phyloP scores from a whole-genome alignment of 768 basidiomycete genomes.

The Tubosaeta sp. region DNA sequence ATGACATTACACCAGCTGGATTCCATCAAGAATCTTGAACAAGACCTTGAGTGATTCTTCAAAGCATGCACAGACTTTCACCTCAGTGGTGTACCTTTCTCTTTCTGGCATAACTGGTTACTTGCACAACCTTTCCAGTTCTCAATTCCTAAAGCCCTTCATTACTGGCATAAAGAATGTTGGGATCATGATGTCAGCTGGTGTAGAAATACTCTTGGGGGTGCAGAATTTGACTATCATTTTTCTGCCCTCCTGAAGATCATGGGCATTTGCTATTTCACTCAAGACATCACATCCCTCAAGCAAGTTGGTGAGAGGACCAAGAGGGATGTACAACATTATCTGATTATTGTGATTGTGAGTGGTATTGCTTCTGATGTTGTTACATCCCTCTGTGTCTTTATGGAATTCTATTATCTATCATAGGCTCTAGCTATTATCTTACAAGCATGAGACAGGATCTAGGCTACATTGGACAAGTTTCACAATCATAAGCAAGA shows the following conservation, averaged over 20 bases:
- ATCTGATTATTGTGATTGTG: neutral
- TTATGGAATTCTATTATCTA: neutral
- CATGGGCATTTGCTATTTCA: neutral
- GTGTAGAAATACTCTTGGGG: neutral
- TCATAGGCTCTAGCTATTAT: neutral
- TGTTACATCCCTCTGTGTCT: neutral
- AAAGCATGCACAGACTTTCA: neutral
- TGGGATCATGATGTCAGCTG: neutral
- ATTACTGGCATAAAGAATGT: neutral
- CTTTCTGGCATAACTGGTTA: neutral
- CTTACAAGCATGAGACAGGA: neutral
- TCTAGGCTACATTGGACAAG: neutral
- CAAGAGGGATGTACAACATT: neutral
- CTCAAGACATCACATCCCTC: neutral
- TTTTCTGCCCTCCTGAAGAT: neutral
- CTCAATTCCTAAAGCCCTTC: neutral
- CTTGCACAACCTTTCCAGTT: neutral
- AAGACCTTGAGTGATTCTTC: neutral
- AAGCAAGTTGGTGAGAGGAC: neutral
- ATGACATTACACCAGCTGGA: neutral
- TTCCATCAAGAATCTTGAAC: neutral
- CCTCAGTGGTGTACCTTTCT: neutral
- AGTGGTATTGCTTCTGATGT: neutral
- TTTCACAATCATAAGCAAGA: neutral
- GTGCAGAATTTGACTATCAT: neutral